Conservation (phyloP, 2,329 filamentous ascomycete species). For the Alternaria metachromatica region DNA sequence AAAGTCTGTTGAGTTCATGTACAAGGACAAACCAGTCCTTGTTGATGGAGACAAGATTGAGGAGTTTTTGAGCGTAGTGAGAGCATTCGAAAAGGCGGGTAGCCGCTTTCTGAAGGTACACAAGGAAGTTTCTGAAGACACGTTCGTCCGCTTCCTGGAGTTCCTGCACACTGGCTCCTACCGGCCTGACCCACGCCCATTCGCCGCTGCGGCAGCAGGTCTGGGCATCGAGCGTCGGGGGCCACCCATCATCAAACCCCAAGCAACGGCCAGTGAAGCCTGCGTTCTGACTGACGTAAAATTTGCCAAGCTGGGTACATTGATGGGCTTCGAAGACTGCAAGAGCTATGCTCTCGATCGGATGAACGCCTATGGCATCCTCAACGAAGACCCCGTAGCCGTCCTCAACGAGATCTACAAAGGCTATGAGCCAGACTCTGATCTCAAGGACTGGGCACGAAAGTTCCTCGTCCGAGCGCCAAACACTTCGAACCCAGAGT, state of each 20-base stretch:
- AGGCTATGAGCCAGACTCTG: conserved; percentile 27
- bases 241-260: conserved; percentile 33
- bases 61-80: conserved; percentile 36
- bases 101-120: conserved; percentile 41
- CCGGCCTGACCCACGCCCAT: conserved; percentile 23
- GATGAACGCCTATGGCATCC: conserved; percentile 38
- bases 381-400: conserved; percentile 46
- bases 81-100: conserved; percentile 35
- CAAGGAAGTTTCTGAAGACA: conserved; percentile 30
- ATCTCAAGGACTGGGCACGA: conserved; percentile 29
- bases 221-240: conserved; percentile 15
- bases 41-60: conserved; percentile 38
- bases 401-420: conserved; percentile 47
- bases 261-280: conserved; percentile 4
- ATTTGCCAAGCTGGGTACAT: conserved; percentile 42
- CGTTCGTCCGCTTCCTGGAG: conserved; percentile 46
- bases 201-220: conserved; percentile 7
- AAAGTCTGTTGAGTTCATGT: conserved; percentile 49
- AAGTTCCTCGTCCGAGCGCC: conserved; percentile 26
- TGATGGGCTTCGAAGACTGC: conserved; percentile 49
- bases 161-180: conserved; percentile 35
- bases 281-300: conserved; percentile 32
- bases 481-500: neutral
- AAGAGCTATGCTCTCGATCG: conserved; percentile 42
- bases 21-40: conserved; percentile 43